These are phyloP conservation scores for Gossypium australe DNA, from an alignment of 345 rosid genomes.

Conservation along the genomic window DNA sequence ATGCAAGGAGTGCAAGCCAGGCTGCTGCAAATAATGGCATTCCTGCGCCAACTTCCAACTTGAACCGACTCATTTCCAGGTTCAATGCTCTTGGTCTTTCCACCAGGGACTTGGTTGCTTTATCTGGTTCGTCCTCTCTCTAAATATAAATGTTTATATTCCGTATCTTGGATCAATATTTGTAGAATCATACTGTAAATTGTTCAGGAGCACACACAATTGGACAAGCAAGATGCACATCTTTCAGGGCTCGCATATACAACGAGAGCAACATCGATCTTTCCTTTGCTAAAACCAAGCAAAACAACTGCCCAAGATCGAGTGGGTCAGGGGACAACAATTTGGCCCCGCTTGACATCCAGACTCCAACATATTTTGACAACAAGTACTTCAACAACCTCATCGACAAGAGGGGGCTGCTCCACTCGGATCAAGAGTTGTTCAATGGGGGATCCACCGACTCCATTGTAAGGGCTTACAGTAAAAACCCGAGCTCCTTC, in stretches of 20 bases:
- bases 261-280: conserved; percentile 42
- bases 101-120: conserved; percentile 68
- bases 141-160: too few species aligned
- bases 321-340: conserved; percentile 47
- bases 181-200: background rate
- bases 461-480: conserved; percentile 48
- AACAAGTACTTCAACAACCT: conserved; percentile 71
- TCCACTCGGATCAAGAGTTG: conserved; percentile 68
- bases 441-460: conserved; percentile 77
- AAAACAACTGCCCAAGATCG: conserved; percentile 42
- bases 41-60: conserved; percentile 60
- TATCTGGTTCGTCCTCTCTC: conserved; percentile 44
- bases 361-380: conserved; percentile 50
- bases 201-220: background rate
- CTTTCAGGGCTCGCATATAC: background rate
- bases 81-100: conserved; percentile 68
- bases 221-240: background rate
- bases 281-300: conserved; percentile 44
- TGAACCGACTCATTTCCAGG: conserved; percentile 48
- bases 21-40: conserved; percentile 67
- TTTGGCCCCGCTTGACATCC: conserved; percentile 60
- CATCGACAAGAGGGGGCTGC: conserved; percentile 48
- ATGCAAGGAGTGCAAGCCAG: conserved; percentile 66
- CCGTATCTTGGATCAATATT: background rate
- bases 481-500: conserved; percentile 44